Evolutionary conservation across 495 filamentous ascomycete genomes (phyloP), one percentile per base, ranked within the genome.

Genomic region (Aspergillus ostianus): DNA sequence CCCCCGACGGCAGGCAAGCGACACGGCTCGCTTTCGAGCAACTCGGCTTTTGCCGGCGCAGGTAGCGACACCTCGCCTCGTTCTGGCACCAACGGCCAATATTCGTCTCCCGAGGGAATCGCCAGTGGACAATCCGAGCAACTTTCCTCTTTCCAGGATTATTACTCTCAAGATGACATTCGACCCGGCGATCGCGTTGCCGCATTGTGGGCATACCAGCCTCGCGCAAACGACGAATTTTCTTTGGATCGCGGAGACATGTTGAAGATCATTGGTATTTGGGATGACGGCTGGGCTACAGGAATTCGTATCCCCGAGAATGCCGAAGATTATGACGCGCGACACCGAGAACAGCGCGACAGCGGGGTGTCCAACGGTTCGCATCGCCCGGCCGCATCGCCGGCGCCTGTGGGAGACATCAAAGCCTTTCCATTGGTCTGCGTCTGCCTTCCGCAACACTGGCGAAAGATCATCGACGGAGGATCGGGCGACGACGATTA

Each of bases 241-340:
- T 84, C 89, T 59, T 80, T 99, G 27, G 94, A 98, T 61, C 86
- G 95, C 54, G 95, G 95, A 49, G 95, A 99, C 74, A 97, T 99
- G 94, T 80, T 99, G 59, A 97, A 97, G 75, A 89, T 99, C 30
- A 90, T 99, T 53, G 95, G 95, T 45, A 97, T 99, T 62, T 99
- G 95, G 95, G 95, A 99, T 70, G 95, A 99, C 76, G 95, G 95
- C 46, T 99, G 95, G 95, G 95, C 95, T 30, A 99, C 95, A 10
- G 95, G 95, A 63, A 83, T 96, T 53, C 78, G 92, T 66, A 71
- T 97, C 29, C 77, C 87, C 51, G 90, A 96, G 62, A 82, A 86
- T 56, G 92, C 91, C 1, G 95, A 99, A 56, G 90, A 97, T 56
- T 95, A 89, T 81, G 90, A 94, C 63, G 82, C 83, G 21, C 85